Evolutionary conservation across 345 rosid species (phyloP), one percentile per base, ranked within the genome.

Genomic region (Psidium guajava): DNA sequence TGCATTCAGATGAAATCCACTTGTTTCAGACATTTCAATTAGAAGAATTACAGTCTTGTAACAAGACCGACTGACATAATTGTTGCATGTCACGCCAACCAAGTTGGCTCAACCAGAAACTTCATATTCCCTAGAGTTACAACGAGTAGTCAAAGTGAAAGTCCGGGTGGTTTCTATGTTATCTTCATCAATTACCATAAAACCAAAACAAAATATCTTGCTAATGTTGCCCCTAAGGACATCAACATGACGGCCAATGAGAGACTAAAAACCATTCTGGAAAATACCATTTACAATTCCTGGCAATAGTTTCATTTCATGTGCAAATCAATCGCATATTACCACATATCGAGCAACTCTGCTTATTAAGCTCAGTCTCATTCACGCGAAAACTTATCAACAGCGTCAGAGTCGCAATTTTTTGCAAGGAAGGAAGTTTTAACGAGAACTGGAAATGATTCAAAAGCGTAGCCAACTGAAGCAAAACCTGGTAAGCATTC

Each of bases 401-500:
- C 77, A 69, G 77, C 77, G 24, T 40, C 3, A 69, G 77, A 69
- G 44, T 64, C 9, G 75, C 75, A 28, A 64, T 64, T 42, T 64
- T 61, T 64, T 64, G 42, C 75, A 28, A 64, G 75, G 22, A 64
- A 64, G 75, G 44, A 64, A 64, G 75, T 36, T 69, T 64, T 21
- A 9, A 32, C 47, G 44, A 36, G 47, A 69, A 69, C 32, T 32
- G 24, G 18, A 69, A 69, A 69, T 1, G 77, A 32, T 8, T 16
- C 24, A 69, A 32, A 69, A 69, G 77, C 47, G 47, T 9, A 5
- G 77, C 77, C 47, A 18, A n/a, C 44, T 20, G 83, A 56, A 36
- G 74, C 89, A 84, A 69, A 59, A 94, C 97, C 96, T 92, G 92
- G 75, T 94, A 95, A 83, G 90, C 93, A 64, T 92, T 90, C 22